Base-by-base conservation (phyloP, 768 basidiomycete species). In the Lactarius psammicola region DNA sequence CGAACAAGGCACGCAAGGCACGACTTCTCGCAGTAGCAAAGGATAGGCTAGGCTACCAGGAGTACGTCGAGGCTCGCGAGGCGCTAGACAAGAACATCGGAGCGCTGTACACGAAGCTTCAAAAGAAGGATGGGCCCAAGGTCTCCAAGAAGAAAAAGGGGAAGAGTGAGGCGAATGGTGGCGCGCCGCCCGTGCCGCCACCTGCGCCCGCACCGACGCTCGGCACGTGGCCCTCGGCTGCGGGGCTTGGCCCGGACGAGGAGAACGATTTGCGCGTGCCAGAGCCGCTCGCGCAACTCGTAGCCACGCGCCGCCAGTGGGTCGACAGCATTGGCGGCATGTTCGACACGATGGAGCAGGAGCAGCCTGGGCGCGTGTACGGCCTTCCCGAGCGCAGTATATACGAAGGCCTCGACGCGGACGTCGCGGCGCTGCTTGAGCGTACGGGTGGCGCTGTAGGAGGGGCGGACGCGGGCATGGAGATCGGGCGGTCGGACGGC, bases 11-110 rank as follows among this genome's bases (percentile, higher is more conserved):
- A 3, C 88, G 96, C 15, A 90, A 90, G 74, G 76, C 78, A 34
- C 87, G 90, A 4, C 83, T 98, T 2, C 82, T 82, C 17, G 79
- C 81, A 17, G 84, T 95, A 67, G 94, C 95, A 33, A 86, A 88
- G 66, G 92, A 95, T 72, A 85, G 95, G 26, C 82, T 98, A 20
- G 94, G 88, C 7, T 92, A 94, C 73, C 92, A 94, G 72, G 96
- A 98, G 72, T 98, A 96, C 78, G 76, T 92, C 64, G 90, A 92
- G 34, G 75, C 85, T 9, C 86, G 95, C 20, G 94, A 96, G 68
- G 82, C 88, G 4, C 84, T 98, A 57, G 95, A 98, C 80, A 89
- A 86, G 79, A 87, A 88, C 70, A 92, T 98, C 74, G 80, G 83
- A 55, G 80, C 78, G 20, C 79, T 88, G 11, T 97, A 89, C 78